These are phyloP conservation scores for Omphalea diandra DNA, from an alignment of 441 rosid genomes.

Conservation along the genomic window DNA sequence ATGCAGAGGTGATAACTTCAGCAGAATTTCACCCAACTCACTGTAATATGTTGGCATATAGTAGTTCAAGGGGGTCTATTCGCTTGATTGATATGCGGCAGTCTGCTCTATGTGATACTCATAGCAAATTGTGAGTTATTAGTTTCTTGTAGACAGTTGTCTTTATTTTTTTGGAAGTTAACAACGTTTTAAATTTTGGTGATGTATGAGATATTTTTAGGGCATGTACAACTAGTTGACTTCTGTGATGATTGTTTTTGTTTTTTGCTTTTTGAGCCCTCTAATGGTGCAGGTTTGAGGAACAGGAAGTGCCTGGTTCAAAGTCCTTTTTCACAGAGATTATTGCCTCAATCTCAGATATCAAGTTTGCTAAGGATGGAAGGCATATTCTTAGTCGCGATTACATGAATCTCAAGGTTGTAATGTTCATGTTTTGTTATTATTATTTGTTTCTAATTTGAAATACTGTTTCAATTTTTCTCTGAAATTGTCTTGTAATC, in stretches of 20 bases:
- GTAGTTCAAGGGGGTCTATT: constrained; percentile 87
- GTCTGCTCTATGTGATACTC: constrained; percentile 76
- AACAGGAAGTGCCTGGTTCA: constrained; percentile 77
- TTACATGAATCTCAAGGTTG: constrained; percentile 96
- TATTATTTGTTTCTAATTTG: background rate
- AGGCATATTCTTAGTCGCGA: constrained; percentile 92
- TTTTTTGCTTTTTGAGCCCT: background rate
- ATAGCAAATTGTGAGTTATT: constrained; percentile 49
- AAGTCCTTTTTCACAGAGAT: constrained; percentile 94
- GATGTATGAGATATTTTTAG: background rate
- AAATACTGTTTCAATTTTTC: constrained; percentile 2
- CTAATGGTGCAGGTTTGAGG: constrained; percentile 68
- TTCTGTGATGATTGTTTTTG: constrained; percentile 2
- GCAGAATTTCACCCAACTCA: constrained; percentile 92
- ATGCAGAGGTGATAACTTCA: constrained; percentile 92
- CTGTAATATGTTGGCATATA: constrained; percentile 79
- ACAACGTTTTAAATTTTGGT: background rate
- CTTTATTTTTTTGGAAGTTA: background rate
- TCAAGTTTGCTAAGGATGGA: constrained; percentile 82
- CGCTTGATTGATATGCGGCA: constrained; percentile 89
- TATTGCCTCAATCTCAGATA: constrained; percentile 94
- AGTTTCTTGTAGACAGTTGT: background rate
- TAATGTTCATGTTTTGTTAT: background rate
- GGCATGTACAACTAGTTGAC: background rate
- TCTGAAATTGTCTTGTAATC: background rate